Conservation (phyloP, 345 rosid genomes). For the Dipteronia sinensis region DNA sequence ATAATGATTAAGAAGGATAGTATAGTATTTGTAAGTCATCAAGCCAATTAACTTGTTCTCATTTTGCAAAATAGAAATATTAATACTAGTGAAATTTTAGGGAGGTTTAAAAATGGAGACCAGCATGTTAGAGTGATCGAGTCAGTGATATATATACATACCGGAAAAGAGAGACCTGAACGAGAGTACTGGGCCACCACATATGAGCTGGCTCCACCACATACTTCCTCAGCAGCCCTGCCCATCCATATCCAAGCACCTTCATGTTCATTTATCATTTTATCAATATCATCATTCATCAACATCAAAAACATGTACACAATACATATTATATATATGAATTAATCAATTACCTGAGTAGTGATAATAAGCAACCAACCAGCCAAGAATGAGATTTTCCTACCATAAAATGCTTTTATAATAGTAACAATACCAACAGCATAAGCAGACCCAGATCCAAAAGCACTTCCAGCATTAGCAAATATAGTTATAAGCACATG, state of each 20-base stretch:
- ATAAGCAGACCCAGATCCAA: constrained; percentile 69
- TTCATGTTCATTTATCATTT: constrained; percentile 18
- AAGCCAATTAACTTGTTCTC: too few species aligned
- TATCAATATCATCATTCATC: neutral
- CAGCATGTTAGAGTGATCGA: neutral
- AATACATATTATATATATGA: too few species aligned
- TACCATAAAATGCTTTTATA: constrained; percentile 66
- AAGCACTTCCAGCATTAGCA: constrained; percentile 87
- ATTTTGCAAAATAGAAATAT: too few species aligned
- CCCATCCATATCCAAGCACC: constrained; percentile 97
- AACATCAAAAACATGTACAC: too few species aligned
- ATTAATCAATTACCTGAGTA: constrained; percentile 54
- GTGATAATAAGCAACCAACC: constrained; percentile 87
- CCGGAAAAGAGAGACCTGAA: constrained; percentile 90
- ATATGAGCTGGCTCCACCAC: constrained; percentile 96
- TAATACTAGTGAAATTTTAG: too few species aligned
- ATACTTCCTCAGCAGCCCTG: constrained; percentile 81
- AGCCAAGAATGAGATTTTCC: constrained; percentile 69
- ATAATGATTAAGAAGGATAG: too few species aligned
- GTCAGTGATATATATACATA: constrained; percentile 17
- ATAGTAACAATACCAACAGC: constrained; percentile 73
- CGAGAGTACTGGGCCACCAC: constrained; percentile 96
- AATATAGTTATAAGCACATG: constrained; percentile 80
- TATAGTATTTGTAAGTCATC: too few species aligned
- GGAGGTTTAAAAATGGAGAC: neutral